Evolutionary conservation across 345 rosid species (phyloP).

Genomic region (Camelina hispida): DNA sequence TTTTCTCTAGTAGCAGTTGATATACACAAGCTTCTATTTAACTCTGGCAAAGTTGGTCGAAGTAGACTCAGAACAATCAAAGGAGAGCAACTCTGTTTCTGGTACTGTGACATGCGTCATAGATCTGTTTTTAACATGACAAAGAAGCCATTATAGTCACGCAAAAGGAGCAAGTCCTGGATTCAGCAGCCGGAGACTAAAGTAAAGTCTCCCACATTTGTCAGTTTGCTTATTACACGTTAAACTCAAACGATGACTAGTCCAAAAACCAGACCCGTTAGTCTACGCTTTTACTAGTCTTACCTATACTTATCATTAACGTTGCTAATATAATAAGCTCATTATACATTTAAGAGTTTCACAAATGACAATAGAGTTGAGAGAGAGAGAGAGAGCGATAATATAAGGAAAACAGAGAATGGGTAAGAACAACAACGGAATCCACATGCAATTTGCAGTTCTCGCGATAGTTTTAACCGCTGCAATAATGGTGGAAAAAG

Average conservation of each 20-base stretch:
- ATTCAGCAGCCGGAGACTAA: background rate
- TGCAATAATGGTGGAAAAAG: conserved; percentile 22
- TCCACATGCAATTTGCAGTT: conserved; percentile 25
- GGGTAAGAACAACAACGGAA: conserved; percentile 19
- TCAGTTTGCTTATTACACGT: conserved; percentile 1
- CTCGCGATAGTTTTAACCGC: conserved; percentile 27
- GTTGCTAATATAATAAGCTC: conserved; percentile 18
- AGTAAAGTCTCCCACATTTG: conserved; percentile 11
- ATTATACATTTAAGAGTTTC: background rate
- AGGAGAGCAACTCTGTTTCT: conserved; percentile 51
- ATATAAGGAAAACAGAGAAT: background rate
- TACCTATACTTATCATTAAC: background rate
- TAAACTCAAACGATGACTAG: background rate
- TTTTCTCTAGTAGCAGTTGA: conserved; percentile 77
- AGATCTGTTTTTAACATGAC: conserved; percentile 54
- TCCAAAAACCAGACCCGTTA: background rate
- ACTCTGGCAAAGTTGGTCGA: conserved; percentile 48
- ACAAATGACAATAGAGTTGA: background rate
- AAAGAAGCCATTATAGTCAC: background rate
- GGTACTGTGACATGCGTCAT: conserved; percentile 39
- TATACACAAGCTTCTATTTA: conserved; percentile 70
- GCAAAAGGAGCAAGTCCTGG: background rate
- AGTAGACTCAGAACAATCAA: conserved; percentile 56
- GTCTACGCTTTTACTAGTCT: background rate
- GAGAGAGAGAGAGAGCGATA: conserved; percentile 20